A percentile compares a stretch with the other conserved stretches of the same genome.
Evolutionary conservation across 306 rosid species (phyloP).

Genomic region (Glycyrrhiza uralensis): DNA sequence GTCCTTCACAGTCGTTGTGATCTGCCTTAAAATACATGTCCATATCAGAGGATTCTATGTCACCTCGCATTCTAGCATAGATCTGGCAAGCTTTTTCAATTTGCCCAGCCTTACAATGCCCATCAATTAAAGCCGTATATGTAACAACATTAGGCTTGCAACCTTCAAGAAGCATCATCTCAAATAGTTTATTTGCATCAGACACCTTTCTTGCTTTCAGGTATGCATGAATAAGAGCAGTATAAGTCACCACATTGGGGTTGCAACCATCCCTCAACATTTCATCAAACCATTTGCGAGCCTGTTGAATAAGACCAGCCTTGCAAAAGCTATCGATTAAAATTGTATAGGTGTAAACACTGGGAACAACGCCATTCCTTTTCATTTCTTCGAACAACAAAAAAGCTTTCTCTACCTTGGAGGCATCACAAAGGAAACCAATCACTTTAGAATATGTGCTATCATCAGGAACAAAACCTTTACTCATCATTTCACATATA

Average conservation of each 20-base stretch:
- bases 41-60: constrained; percentile 47
- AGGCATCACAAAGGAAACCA: constrained; percentile 64
- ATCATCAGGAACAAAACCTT: constrained; percentile 74
- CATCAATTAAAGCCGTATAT: constrained; percentile 81
- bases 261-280: constrained; percentile 69
- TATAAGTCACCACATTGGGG: constrained; percentile 84
- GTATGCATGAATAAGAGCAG: constrained; percentile 80
- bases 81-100: constrained; percentile 75
- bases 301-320: constrained; percentile 76
- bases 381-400: constrained; percentile 74
- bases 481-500: constrained; percentile 72
- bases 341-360: constrained; percentile 75
- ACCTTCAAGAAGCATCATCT: constrained; percentile 63
- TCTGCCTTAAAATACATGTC: constrained; percentile 64
- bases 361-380: constrained; percentile 65
- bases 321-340: constrained; percentile 82
- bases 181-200: constrained; percentile 68
- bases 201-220: constrained; percentile 67
- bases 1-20: constrained; percentile 34
- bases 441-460: constrained; percentile 82
- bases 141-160: constrained; percentile 79
- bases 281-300: constrained; percentile 74
- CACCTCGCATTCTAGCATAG: constrained; percentile 72
- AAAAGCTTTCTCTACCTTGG: constrained; percentile 79
- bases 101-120: constrained; percentile 76